Base-by-base conservation (phyloP, 768 basidiomycete genomes). In the Candolleomyces eurysporus region DNA sequence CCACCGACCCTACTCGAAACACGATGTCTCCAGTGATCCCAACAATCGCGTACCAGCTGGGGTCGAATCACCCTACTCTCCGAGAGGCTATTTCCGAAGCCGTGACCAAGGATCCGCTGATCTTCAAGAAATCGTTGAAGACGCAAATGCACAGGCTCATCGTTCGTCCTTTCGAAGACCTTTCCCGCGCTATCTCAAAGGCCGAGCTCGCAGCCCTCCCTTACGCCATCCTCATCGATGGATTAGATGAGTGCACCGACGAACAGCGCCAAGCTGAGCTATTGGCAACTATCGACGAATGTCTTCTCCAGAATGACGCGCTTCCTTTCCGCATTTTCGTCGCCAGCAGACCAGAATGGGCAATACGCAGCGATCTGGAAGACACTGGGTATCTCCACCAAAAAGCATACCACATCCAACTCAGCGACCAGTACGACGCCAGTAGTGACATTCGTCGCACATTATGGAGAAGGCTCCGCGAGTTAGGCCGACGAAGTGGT, bases 211-310 rank as follows among this genome's bases (percentile, higher is more conserved):
- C 42, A 22, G 11, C 46, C 14, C 14, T 36, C n/a, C 48, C 45
- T 19, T 31, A 56, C 7, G 48, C 26, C 22, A 31, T 65, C 42
- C 59, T 57, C 39, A 53, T 65, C 14, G 64, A 65, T 11, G 64
- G 64, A 4, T 40, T 57, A 10, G 64, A 67, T 43, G 64, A 67
- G 22, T 67, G 64, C 48, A n/a, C 14, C 4, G 64, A 58, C 4
- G 51, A 56, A 11, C 31, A 59, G 2, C 46, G 48, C 17, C 64
- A 67, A 45, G 31, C 48, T 14, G 49, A 64, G 8, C 48, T 64
- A 36, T 42, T 65, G 14, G 13, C 45, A 16, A 36, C 52, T n/a
- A 61, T 67, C 36, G 40, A 31, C 32, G 43, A 46, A 9, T 52
- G 56, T 31, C 30, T 56, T 42, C 45, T 58, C 11, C 26, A 16